phyloP scores from a whole-genome alignment of 208 protist species.

The Crithidia expoeki region DNA sequence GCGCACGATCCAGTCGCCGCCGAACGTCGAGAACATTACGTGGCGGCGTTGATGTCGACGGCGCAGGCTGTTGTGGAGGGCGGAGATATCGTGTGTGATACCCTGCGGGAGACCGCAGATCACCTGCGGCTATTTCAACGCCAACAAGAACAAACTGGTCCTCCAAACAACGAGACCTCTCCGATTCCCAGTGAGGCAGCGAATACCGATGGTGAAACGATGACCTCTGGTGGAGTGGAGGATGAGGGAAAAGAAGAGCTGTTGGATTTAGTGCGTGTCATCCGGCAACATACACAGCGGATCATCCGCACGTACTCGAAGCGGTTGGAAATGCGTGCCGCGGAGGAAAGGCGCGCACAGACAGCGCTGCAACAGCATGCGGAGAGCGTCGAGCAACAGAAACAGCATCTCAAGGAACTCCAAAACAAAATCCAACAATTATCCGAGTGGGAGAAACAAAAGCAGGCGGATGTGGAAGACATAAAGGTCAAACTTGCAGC shows the following conservation, averaged over 20 bases:
- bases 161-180: background rate
- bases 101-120: constrained; percentile 4
- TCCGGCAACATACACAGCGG: background rate
- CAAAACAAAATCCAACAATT: background rate
- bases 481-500: constrained; percentile 7
- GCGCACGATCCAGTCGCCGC: background rate
- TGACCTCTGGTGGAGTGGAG: background rate
- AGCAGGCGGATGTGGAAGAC: background rate
- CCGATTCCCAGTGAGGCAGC: background rate
- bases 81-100: constrained; percentile 15
- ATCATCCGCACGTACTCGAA: background rate
- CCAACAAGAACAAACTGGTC: background rate
- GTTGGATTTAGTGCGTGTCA: background rate
- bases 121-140: background rate
- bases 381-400: background rate
- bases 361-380: background rate
- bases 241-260: background rate
- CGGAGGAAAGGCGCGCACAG: background rate
- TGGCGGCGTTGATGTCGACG: background rate
- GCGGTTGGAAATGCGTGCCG: background rate
- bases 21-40: constrained; percentile 3
- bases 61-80: constrained; percentile 33
- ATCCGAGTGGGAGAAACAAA: background rate
- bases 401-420: background rate
- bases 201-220: background rate